Evolutionary conservation across 805 yeast genomes (phyloP), one percentile per base, ranked within the genome.

Genomic region (Yarrowia osloensis): DNA sequence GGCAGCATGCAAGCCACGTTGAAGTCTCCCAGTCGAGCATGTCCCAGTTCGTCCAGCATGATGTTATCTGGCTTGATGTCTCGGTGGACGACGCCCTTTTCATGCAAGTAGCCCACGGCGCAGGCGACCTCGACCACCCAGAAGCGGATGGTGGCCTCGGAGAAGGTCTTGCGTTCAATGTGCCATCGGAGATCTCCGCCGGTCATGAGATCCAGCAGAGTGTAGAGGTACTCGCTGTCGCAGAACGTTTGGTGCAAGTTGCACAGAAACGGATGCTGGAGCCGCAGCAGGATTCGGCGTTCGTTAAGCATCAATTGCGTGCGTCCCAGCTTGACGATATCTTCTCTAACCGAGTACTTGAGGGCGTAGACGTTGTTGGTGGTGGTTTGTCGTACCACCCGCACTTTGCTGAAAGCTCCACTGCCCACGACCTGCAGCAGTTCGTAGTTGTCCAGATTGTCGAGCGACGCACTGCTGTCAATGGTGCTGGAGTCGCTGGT

Each of bases 291-390:
- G 1, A 98, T 91, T 66, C 90, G 88, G 75, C 95, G 94, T 74
- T 95, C 99, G 67, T 95, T 94, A 75, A 92, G 92, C 68, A 95
- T 98, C 74, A 95, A 94, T 76, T 95, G 95, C 74, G 91, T 91
- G 76, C 94, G 94, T 74, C 89, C 90, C 77, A 95, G 98, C 75
- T 91, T 87, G 69, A 95, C 96, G 50, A 95, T 94, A 77, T 95
- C 98, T 46, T 89, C 84, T 77, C 95, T 94, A 42, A 95, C 91
- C 24, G 96, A 85, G 2, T 95, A 89, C 77, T 95, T 95, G 71
- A 95, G 87, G 22, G 99, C 99, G 74, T 87, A 95, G 5, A 52
- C 67, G 29, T 47, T 50, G 39, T 65, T 66, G n/a, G 71, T 69
- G 11, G 35, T 50, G 29, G 66, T 65, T 50, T 70, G 71, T 50